Evolutionary conservation across 2,329 filamentous ascomycete species (phyloP).

Genomic region (Annulohypoxylon truncatum): DNA sequence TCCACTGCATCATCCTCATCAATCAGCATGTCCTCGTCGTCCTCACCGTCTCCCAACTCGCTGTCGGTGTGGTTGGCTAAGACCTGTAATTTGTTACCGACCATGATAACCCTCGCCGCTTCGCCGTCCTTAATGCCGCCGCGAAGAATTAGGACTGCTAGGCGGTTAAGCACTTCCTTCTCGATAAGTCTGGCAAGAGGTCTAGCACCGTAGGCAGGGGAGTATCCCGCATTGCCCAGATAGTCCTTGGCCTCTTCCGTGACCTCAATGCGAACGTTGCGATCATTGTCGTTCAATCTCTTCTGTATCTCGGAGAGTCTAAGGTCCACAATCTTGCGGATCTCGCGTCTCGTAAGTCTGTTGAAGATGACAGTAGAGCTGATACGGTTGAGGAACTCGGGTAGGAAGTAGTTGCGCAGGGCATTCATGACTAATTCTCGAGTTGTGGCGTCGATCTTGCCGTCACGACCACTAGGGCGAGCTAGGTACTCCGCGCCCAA

Average conservation of each 20-base stretch:
- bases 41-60: slow-evolving; percentile 64
- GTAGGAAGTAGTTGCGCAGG: slow-evolving; percentile 94
- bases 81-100: slow-evolving; percentile 83
- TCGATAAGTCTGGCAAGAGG: slow-evolving; percentile 92
- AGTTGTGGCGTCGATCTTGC: slow-evolving; percentile 86
- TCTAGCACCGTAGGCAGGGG: slow-evolving; percentile 92
- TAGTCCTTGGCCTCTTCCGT: slow-evolving; percentile 91
- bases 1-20: slow-evolving; percentile 78
- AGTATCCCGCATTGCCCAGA: slow-evolving; percentile 90
- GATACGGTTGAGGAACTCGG: slow-evolving; percentile 98
- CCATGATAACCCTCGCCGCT: slow-evolving; percentile 79
- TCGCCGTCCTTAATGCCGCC: slow-evolving; percentile 89
- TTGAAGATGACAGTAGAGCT: slow-evolving; percentile 98
- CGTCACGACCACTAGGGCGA: slow-evolving; percentile 80
- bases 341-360: slow-evolving; percentile 88
- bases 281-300: slow-evolving; percentile 84
- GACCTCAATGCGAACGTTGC: slow-evolving; percentile 87
- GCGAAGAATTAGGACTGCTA: slow-evolving; percentile 91
- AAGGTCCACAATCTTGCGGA: slow-evolving; percentile 94
- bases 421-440: slow-evolving; percentile 90
- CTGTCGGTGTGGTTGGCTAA: slow-evolving; percentile 81
- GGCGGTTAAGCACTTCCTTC: slow-evolving; percentile 93
- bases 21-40: slow-evolving; percentile 78
- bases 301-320: slow-evolving; percentile 90
- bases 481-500: slow-evolving; percentile 93